Evolutionary conservation across 495 filamentous ascomycete genomes (phyloP).

Genomic region (Aspergillus olivimuriae): DNA sequence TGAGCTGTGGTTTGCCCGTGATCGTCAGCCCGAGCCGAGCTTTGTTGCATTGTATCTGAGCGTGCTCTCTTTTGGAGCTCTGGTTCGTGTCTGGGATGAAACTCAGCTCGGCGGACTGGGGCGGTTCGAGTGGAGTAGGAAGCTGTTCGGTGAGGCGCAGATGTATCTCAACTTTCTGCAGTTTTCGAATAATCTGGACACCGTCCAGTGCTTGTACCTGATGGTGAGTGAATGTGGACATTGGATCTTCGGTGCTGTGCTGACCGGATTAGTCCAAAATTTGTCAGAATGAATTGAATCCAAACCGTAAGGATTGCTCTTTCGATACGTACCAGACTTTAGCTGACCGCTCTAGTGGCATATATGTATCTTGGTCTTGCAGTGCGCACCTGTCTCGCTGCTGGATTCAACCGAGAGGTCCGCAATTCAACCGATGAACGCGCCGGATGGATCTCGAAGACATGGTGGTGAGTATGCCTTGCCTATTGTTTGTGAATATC

Average conservation of each 20-base stretch:
- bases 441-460: constrained; percentile 35
- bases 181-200: constrained; percentile 37
- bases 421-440: constrained; percentile 27
- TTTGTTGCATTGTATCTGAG: constrained; percentile 38
- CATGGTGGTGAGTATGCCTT: constrained; percentile 37
- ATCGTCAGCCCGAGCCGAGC: constrained; percentile 26
- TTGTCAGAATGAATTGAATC: constrained; percentile 39
- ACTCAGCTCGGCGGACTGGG: constrained; percentile 26
- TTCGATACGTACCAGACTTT: neutral
- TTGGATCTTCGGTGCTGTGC: neutral
- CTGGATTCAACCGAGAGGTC: constrained; percentile 36
- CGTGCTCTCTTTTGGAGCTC: constrained; percentile 31
- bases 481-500: neutral
- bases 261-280: constrained; percentile 29
- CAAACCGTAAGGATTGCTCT: constrained; percentile 22
- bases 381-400: constrained; percentile 35
- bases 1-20: constrained; percentile 30
- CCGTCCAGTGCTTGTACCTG: constrained; percentile 35
- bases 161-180: constrained; percentile 28
- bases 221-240: constrained; percentile 22
- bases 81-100: constrained; percentile 37
- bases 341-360: constrained; percentile 26
- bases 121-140: constrained; percentile 38
- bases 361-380: constrained; percentile 40
- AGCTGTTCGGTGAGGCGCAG: constrained; percentile 37